These are phyloP conservation scores for Geranium incanum DNA, from an alignment of 441 rosid species.

Conservation along the genomic window DNA sequence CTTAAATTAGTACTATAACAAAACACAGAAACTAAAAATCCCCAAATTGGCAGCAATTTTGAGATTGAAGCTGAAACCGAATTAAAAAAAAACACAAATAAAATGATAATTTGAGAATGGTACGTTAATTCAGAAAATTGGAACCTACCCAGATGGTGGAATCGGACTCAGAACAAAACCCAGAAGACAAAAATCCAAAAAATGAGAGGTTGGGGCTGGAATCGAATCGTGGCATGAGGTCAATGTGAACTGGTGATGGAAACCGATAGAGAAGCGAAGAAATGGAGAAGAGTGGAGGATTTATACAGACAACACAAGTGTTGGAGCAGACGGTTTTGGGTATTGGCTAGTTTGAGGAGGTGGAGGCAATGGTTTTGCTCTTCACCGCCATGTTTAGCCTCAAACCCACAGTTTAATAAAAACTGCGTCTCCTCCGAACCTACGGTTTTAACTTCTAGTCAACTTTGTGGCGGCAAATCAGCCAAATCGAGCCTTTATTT, in stretches of 20 bases:
- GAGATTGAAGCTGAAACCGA: neutral
- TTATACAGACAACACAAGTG: constrained; percentile 22
- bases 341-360: constrained; percentile 19
- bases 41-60: constrained; percentile 9
- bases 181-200: neutral
- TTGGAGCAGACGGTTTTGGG: constrained; percentile 36
- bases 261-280: neutral
- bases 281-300: constrained; percentile 2
- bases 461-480: no score
- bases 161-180: neutral
- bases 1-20: constrained; percentile 10
- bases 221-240: constrained; percentile 17
- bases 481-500: no score
- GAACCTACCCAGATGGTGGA: neutral
- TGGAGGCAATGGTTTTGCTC: constrained; percentile 56
- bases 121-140: neutral
- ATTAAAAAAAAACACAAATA: no score
- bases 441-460: no score
- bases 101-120: neutral
- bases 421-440: neutral
- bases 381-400: neutral
- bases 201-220: neutral
- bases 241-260: neutral
- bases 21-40: constrained; percentile 12
- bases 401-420: constrained; percentile 25